These are phyloP conservation scores for Mrakia blollopis DNA, from an alignment of 768 basidiomycete species.

Conservation along the genomic window DNA sequence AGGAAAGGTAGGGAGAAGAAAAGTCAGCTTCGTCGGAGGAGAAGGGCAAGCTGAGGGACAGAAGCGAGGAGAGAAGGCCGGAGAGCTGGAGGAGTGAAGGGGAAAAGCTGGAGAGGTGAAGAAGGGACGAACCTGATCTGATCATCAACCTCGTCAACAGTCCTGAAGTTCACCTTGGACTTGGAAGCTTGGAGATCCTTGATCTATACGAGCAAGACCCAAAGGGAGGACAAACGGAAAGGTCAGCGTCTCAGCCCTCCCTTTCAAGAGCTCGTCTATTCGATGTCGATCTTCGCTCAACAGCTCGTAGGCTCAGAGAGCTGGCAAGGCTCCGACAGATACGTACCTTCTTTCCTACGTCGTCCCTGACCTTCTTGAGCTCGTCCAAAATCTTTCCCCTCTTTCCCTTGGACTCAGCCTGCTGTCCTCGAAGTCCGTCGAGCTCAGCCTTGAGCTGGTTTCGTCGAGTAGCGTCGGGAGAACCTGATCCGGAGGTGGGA, in stretches of 20 bases:
- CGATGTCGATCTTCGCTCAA: background rate
- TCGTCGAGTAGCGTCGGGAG: constrained; percentile 65
- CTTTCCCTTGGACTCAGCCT: constrained; percentile 65
- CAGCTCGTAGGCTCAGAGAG: background rate
- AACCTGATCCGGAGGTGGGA: constrained; percentile 54
- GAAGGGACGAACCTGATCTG: constrained; percentile 65
- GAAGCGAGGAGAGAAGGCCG: background rate
- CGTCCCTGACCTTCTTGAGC: constrained; percentile 71
- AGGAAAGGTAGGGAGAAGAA: background rate
- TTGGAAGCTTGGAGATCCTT: constrained; percentile 80
- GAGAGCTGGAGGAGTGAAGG: background rate
- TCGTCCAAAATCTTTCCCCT: constrained; percentile 64
- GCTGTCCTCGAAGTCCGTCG: constrained; percentile 68
- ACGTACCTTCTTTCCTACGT: constrained; percentile 73
- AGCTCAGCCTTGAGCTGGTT: constrained; percentile 71
- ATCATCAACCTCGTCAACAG: constrained; percentile 75
- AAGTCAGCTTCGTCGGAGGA: background rate
- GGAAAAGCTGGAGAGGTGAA: background rate
- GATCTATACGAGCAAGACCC: constrained; percentile 50
- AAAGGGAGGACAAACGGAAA: background rate
- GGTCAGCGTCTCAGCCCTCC: constrained; percentile 5
- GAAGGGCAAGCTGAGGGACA: background rate
- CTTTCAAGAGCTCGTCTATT: background rate
- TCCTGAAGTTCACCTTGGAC: constrained; percentile 72
- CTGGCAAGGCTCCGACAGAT: background rate